These are phyloP conservation scores for Pharnaceum exiguum DNA, from an alignment of 148 eudicot genomes.

Conservation along the genomic window DNA sequence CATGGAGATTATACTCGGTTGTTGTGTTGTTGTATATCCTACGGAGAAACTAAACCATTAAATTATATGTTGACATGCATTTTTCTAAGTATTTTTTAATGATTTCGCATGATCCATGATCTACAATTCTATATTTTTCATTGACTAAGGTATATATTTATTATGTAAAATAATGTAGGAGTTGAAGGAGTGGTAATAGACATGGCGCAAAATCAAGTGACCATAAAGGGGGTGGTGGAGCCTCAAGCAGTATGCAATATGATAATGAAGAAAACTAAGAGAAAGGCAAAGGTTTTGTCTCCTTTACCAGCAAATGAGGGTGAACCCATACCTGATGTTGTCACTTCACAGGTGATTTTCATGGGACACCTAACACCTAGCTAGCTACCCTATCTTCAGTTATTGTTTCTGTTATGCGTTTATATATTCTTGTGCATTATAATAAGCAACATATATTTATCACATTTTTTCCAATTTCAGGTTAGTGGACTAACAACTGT, in stretches of 20 bases:
- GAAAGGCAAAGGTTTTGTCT: constrained; percentile 69
- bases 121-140: not conserved
- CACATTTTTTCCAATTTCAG: constrained; percentile 20
- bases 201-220: constrained; percentile 70
- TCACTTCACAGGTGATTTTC: constrained; percentile 68
- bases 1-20: too few species aligned
- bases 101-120: too few species aligned
- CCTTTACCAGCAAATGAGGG: constrained; percentile 82
- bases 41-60: too few species aligned
- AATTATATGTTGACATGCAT: too few species aligned
- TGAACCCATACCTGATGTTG: constrained; percentile 66
- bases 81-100: too few species aligned
- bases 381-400: not conserved
- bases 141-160: not conserved
- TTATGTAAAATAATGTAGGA: constrained; percentile 32
- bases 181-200: constrained; percentile 79
- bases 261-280: constrained; percentile 71
- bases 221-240: constrained; percentile 80
- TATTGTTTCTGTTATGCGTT: not conserved
- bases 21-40: too few species aligned
- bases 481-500: constrained; percentile 70
- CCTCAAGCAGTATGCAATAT: constrained; percentile 65
- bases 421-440: not conserved
- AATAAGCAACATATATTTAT: not conserved
- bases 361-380: not conserved